Percentiles rank a stretch among this genome's conserved stretches.
Evolutionary conservation across 108 stramenopile genomes (phyloP).

Genomic region (Schizochytrium sp.): DNA sequence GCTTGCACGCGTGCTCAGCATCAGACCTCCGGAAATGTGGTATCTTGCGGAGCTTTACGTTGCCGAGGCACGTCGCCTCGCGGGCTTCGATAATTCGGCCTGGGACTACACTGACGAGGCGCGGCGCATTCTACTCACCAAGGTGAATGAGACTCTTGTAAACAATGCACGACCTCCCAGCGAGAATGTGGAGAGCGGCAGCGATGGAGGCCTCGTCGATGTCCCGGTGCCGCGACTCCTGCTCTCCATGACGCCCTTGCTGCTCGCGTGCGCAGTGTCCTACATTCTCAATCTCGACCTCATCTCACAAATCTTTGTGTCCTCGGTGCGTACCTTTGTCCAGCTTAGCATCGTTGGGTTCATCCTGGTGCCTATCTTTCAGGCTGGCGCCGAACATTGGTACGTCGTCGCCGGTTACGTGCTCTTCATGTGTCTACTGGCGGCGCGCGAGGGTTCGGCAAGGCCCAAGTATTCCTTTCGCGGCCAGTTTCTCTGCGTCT

Average conservation of each 20-base stretch:
- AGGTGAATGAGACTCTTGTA: neutral
- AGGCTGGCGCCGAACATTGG: conserved; percentile 41
- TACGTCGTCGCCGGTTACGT: conserved; percentile 27
- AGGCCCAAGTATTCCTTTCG: conserved; percentile 59
- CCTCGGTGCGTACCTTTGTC: conserved; percentile 45
- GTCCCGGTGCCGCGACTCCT: neutral
- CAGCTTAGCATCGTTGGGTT: conserved; percentile 63
- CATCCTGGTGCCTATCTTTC: conserved; percentile 69
- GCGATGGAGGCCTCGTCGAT: neutral
- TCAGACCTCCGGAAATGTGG: neutral
- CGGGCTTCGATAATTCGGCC: neutral
- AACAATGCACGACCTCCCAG: neutral
- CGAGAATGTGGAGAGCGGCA: neutral
- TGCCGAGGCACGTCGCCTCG: neutral
- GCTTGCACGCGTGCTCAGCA: too few relatives aligned
- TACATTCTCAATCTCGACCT: conserved; percentile 14
- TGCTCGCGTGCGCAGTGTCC: neutral
- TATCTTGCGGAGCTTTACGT: neutral
- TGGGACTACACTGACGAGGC: neutral
- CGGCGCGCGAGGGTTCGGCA: conserved; percentile 56
- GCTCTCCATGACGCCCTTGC: neutral
- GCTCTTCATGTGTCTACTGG: conserved; percentile 63
- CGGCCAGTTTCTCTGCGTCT: conserved; percentile 48
- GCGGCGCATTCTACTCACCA: neutral
- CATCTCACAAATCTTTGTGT: conserved; percentile 29